Conservation (phyloP, 2,329 filamentous ascomycete genomes). For the Cytospora mali region DNA sequence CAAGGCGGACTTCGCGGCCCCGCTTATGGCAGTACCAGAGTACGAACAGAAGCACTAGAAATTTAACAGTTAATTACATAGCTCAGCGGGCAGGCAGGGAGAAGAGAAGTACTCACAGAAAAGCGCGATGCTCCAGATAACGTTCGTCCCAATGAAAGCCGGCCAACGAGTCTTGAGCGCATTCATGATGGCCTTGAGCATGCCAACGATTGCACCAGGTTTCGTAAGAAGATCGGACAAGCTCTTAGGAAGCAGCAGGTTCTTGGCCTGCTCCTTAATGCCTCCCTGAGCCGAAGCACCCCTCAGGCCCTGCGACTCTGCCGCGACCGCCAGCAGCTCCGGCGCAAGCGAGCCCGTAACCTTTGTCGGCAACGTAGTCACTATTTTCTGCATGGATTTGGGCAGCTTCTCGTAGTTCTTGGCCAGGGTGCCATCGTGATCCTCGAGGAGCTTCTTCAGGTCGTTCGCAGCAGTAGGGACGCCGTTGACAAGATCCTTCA, state of each 20-base stretch:
- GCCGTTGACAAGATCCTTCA: slow-evolving; percentile 90
- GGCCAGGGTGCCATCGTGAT: slow-evolving; percentile 62
- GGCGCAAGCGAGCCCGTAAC: slow-evolving; percentile 76
- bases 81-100: background rate
- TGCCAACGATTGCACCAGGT: slow-evolving; percentile 79
- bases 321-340: slow-evolving; percentile 77
- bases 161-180: slow-evolving; percentile 88
- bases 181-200: slow-evolving; percentile 88
- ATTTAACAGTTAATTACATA: background rate
- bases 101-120: slow-evolving; percentile 66
- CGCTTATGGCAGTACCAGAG: slow-evolving; percentile 99
- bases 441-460: slow-evolving; percentile 66
- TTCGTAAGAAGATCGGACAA: slow-evolving; percentile 81
- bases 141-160: slow-evolving; percentile 86
- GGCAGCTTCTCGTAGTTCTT: slow-evolving; percentile 70
- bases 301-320: slow-evolving; percentile 71
- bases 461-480: slow-evolving; percentile 93
- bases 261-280: slow-evolving; percentile 58
- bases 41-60: slow-evolving; percentile 80
- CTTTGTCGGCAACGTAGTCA: slow-evolving; percentile 82
- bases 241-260: slow-evolving; percentile 69
- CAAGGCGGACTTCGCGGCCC: slow-evolving; percentile 80
- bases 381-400: slow-evolving; percentile 78
- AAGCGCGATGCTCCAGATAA: slow-evolving; percentile 85
- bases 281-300: slow-evolving; percentile 51